phyloP scores from a whole-genome alignment of 306 rosid species.

The Vigna hirtella region DNA sequence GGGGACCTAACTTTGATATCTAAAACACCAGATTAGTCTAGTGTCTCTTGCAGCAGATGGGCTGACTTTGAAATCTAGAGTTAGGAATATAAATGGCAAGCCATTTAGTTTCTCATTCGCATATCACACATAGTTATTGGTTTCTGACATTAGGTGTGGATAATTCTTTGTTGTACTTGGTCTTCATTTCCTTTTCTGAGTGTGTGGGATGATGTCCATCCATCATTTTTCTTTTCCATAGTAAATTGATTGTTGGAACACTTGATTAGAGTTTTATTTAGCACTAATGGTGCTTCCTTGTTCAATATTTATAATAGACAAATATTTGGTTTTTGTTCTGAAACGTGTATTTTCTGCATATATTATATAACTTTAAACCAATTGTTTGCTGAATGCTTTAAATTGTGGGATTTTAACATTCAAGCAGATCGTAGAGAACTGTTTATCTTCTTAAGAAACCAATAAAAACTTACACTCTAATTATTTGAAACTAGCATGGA shows the following conservation, averaged over 20 bases:
- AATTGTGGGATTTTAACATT: no score
- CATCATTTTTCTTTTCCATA: conserved; percentile 24
- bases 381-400: background rate
- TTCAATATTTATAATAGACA: background rate
- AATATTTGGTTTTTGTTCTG: conserved; percentile 17
- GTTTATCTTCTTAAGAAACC: conserved; percentile 24
- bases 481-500: conserved; percentile 10
- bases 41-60: conserved; percentile 71
- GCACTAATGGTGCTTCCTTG: conserved; percentile 10
- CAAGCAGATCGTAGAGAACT: conserved; percentile 15
- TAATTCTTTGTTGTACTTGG: conserved; percentile 37
- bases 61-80: conserved; percentile 72
- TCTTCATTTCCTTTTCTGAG: background rate
- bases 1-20: no score
- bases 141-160: conserved; percentile 89
- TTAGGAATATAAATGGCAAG: conserved; percentile 82
- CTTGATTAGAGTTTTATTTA: background rate
- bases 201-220: conserved; percentile 5
- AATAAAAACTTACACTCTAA: background rate
- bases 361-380: no score
- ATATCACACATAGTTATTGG: conserved; percentile 79
- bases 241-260: conserved; percentile 3
- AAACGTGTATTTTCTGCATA: conserved; percentile 1
- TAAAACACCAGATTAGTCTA: no score
- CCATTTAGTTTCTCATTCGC: conserved; percentile 91